Evolutionary conservation across 1,139 yeast genomes (phyloP), one percentile per base, ranked within the genome.

Genomic region (Yamadazyma atmosphaerica): DNA sequence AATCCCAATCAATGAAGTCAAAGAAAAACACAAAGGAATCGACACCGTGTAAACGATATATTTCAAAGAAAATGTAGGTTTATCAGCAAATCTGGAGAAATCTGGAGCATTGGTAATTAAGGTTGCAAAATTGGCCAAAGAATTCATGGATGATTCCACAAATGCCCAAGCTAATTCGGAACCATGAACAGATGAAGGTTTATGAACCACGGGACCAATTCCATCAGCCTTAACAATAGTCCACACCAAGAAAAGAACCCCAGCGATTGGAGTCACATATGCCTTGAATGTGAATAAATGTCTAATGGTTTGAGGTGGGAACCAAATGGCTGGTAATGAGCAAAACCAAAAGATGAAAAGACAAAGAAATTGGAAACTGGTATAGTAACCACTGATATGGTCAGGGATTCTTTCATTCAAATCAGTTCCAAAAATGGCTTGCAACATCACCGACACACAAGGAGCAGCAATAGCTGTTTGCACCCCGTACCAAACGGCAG

Each of bases 91-190:
- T 60, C 96, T 80, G 16, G 95, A 74, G 61, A 87, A 88, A 72
- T 89, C 97, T 0, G 96, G 95, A 14, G 95, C 85, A 62, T 89
- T 89, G 46, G 85, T 79, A 54, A 87, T 84, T 55, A 89, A 73
- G 6, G 96, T 86, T 5, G 95, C 94, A 55, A 88, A 88, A 63
- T 86, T 86, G 19, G 95, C 88, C 49, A 89, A 68, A 37, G 89
- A 74, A 58, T 83, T 83, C 88, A 88, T 83, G 30, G 83, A 67
- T n/a, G 89, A 77, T 52, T 77, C 76, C 40, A 89, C 76, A 60
- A 87, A 86, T 1, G 86, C 86, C 96, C 96, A 89, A 23, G 81
- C 90, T 40, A 83, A 73, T 0, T 63, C 81, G 3, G 83, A 67
- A 14, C 90, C 90, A 13, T 68, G 59, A 27, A 77, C 60, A 0